phyloP scores from a whole-genome alignment of 495 filamentous ascomycete species.

The Aspergillus affinis region DNA sequence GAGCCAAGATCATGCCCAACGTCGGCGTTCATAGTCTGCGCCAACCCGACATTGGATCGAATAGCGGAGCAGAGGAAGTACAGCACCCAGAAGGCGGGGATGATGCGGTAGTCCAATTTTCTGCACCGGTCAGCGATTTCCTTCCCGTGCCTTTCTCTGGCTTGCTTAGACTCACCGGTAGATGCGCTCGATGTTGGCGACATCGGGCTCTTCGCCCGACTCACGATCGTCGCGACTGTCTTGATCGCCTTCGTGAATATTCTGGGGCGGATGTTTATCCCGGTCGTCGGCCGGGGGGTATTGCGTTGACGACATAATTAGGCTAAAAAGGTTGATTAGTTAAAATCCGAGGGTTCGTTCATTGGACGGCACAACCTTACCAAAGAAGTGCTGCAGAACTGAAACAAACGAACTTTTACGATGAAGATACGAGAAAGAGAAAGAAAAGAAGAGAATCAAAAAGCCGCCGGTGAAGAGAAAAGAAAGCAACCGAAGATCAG shows the following conservation, averaged over 20 bases:
- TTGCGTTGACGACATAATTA: background rate
- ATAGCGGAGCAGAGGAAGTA: conserved; percentile 93
- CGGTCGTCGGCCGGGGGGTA: conserved; percentile 6
- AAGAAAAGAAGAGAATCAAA: background rate
- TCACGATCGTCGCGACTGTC: conserved; percentile 27
- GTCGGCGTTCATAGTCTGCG: conserved; percentile 82
- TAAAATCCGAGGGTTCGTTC: background rate
- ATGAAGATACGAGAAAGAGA: background rate
- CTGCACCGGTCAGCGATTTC: conserved; percentile 5
- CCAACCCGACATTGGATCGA: conserved; percentile 84
- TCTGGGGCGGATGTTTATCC: conserved; percentile 23
- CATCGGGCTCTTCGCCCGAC: conserved; percentile 26
- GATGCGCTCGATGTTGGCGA: conserved; percentile 42
- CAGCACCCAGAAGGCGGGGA: conserved; percentile 89
- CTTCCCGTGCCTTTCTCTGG: background rate
- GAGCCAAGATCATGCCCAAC: conserved; percentile 66
- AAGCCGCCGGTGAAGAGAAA: background rate
- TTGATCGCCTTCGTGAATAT: conserved; percentile 30
- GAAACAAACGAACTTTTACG: background rate
- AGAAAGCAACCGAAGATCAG: background rate
- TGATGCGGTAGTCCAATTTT: conserved; percentile 81
- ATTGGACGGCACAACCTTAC: background rate
- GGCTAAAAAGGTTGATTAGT: background rate
- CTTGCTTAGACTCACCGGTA: conserved; percentile 31
- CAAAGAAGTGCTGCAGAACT: background rate